Conservation (phyloP, 1,284 basidiomycete species). For the Marasmius oreades region DNA sequence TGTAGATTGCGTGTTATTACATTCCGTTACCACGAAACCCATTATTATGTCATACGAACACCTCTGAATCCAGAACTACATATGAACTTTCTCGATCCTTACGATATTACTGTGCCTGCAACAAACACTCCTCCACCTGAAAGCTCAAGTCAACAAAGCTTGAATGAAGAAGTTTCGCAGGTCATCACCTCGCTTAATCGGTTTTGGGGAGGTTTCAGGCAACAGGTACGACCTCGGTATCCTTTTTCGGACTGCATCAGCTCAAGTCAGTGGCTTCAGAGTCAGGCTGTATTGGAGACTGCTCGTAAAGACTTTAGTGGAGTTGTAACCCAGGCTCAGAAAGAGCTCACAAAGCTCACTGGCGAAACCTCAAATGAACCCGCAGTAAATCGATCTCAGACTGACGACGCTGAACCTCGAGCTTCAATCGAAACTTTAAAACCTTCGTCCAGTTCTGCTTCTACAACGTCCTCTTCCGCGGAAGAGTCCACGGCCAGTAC, state of each 20-base stretch:
- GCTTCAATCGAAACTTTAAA: slow-evolving; percentile 18
- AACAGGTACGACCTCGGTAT: slow-evolving; percentile 57
- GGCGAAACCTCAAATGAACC: slow-evolving; percentile 26
- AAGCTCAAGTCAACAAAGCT: slow-evolving; percentile 49
- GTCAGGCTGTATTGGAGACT: slow-evolving; percentile 66
- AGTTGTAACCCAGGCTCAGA: slow-evolving; percentile 81
- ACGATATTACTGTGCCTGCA: slow-evolving; percentile 46
- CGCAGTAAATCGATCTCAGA: slow-evolving; percentile 10
- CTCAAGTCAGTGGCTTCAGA: slow-evolving; percentile 39
- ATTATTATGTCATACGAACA: not conserved
- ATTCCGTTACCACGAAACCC: too few species aligned
- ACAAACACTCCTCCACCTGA: slow-evolving; percentile 38
- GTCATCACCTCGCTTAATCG: slow-evolving; percentile 81
- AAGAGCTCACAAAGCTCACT: slow-evolving; percentile 68
- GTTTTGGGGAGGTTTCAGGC: slow-evolving; percentile 87
- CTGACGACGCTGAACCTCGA: slow-evolving; percentile 17
- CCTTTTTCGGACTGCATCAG: slow-evolving; percentile 7
- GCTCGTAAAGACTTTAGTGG: slow-evolving; percentile 77
- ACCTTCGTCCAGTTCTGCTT: slow-evolving; percentile 24
- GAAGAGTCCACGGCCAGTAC: slow-evolving; percentile 21
- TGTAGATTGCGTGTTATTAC: not conserved
- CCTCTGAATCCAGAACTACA: slow-evolving; percentile 3
- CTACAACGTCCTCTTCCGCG: slow-evolving; percentile 1
- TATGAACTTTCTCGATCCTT: slow-evolving; percentile 76
- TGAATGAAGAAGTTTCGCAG: slow-evolving; percentile 85